Percentiles rank a stretch among this genome's conserved stretches.
phyloP scores from a whole-genome alignment of 2,329 filamentous ascomycete genomes.

The Cryoendolithus antarcticus region DNA sequence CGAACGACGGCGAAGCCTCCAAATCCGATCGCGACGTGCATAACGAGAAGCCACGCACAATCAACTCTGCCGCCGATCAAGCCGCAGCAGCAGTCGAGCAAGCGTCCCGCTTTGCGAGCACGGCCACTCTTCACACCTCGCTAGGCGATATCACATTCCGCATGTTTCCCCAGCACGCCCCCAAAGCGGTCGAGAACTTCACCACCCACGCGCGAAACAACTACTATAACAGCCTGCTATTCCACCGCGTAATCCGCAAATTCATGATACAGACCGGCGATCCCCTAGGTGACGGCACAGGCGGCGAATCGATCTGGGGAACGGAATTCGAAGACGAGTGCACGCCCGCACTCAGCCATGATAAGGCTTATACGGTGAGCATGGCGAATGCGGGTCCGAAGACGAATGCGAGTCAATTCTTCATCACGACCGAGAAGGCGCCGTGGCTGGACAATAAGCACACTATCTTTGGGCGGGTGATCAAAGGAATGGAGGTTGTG shows the following conservation, averaged over 20 bases:
- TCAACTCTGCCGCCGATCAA: conserved; percentile 33
- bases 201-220: conserved; percentile 78
- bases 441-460: conserved; percentile 94
- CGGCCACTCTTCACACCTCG: conserved; percentile 80
- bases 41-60: conserved; percentile 75
- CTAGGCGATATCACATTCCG: conserved; percentile 90
- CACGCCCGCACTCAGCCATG: conserved; percentile 66
- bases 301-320: conserved; percentile 89
- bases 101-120: conserved; percentile 53
- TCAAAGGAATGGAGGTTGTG: conserved; percentile 84
- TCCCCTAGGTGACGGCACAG: conserved; percentile 76
- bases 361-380: conserved; percentile 89
- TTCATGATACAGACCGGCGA: conserved; percentile 96
- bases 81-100: conserved; percentile 43
- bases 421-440: conserved; percentile 96
- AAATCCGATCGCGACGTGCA: conserved; percentile 83
- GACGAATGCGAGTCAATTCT: conserved; percentile 94
- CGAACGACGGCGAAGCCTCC: conserved; percentile 70
- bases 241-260: conserved; percentile 91
- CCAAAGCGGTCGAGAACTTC: conserved; percentile 95
- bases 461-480: conserved; percentile 85
- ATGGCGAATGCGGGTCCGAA: conserved; percentile 97
- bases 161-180: conserved; percentile 83
- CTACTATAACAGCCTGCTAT: conserved; percentile 96
- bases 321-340: conserved; percentile 89